Evolutionary conservation across 257 asterid genomes (phyloP), one percentile per base, ranked within the genome.

Genomic region (Forsythia suspensa): DNA sequence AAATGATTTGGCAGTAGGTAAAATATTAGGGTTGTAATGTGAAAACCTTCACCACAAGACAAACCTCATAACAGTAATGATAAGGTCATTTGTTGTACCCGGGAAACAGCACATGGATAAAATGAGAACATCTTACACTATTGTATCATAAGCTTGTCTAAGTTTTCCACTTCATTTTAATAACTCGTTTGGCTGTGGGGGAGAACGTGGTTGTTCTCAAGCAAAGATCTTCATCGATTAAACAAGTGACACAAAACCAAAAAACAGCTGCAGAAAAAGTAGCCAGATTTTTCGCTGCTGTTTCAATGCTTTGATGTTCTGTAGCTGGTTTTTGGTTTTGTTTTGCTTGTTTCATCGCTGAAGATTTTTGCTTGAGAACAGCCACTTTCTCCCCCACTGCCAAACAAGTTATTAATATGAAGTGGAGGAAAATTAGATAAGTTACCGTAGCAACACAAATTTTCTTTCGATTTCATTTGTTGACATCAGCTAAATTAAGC

Each of bases 151-250:
- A 48, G 59, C 4, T 48, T 48, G 2, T 48, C 59, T 48, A 48
- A 15, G 15, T 15, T 48, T 48, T 48, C 59, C 59, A 4, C 59
- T 5, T 48, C 59, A 48, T 15, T 29, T 48, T 48, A 48, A 3
- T 18, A 16, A 52, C 73, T 40, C 21, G 73, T 61, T 70, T 57
- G 76, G 76, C 71, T 41, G 73, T n/a, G 5, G 51, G 41, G 48
- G 43, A 73, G 16, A 34, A 43, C 24, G 41, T 2, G 18, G 51
- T 63, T 71, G 59, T 52, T 44, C 20, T 51, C 59, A 51, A 51
- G 55, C 7, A 51, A 13, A 51, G 6, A 51, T 5, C 34, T 7
- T 3, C 29, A 18, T 2, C 66, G 7, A n/a, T 57, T 20, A n/a
- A 57, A 57, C 29, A 57, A 57, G 34, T 24, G n/a, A 18, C 6